Evolutionary conservation across 108 stramenopile species (phyloP), one percentile per base, ranked within the genome.

Genomic region (Fragilaria crotonensis): DNA sequence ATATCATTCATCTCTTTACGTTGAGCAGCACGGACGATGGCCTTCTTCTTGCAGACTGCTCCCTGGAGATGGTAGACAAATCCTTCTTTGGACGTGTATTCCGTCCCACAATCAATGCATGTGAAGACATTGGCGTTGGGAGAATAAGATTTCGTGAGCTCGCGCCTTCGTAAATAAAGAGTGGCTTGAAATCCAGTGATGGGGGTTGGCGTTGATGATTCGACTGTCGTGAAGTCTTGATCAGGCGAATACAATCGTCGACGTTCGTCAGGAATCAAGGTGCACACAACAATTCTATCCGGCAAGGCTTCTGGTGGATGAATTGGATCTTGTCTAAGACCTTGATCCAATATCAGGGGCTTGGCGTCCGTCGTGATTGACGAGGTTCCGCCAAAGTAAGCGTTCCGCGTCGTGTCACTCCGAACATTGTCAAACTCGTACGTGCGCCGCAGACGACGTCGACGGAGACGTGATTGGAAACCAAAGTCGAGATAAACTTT

Each of bases 231-330:
- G 7, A 14, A 41, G 7, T 7, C 11, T 14, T 14, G 7, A 41
- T 41, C 36, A 41, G 14, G 36, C 7, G 36, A 41, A 41, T 11
- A 41, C 11, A 41, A 41, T 11, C 14, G 2, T 58, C 54, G 29
- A 21, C 80, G 60, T 28, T 70, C 66, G 32, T 80, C 73, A 14
- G 64, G 63, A 26, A 89, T 57, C 33, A 65, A 57, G 20, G 62
- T 61, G 45, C 87, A 89, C 47, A 79, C 81, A 11, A 89, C 81
- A 26, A 89, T 89, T 4, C 83, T 66, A 68, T 85, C 70, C 9
- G 81, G 76, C 54, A 54, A 79, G 44, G 62, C 67, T 4, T 76
- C 62, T 18, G 9, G 20, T 5, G 80, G 76, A 18, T 25, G 54
- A 17, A 28, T 23, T 11, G 78, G 72, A 71, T 77, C 62, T 29